Base-by-base conservation (phyloP, 179 eudicot species). In the Patellifolia procumbens region DNA sequence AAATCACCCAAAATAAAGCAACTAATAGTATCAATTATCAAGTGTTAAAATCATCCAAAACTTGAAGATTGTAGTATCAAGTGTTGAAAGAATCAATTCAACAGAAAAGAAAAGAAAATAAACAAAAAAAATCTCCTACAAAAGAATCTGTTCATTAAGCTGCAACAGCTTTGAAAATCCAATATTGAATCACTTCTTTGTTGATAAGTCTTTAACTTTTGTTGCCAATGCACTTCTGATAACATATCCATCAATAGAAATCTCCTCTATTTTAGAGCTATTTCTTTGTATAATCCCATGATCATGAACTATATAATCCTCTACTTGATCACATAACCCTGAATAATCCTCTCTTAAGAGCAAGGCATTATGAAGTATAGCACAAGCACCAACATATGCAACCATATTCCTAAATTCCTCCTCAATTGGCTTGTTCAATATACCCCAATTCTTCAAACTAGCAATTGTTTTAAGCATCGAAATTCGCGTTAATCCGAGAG, bases 361-460 rank as follows among this genome's bases (percentile, higher is more conserved):
- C 91, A 94, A 75, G 32, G 87, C 93, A 81, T 94, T 94, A 56
- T 94, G 98, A 72, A 94, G 87, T 43, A 94, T 94, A 10, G 94
- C 88, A 79, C 98, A 94, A 48, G 96, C 93, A 73, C 96, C 98
- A 71, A 94, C 80, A 74, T 85, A 92, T 24, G 92, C 96, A 74
- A 94, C 97, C 4, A 79, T 89, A 46, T 78, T 81, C 84, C 87
- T 90, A 16, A 78, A 72, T 58, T 87, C 94, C 24, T 83, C 92
- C 37, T 94, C 86, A 9, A 92, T 81, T 0, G 89, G 88, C 79
- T 68, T 87, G 22, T 78, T 84, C 84, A 94, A 66, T 73, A 91
- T 84, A 52, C 97, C 96, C 98, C 98, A 94, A 62, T 61, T 85
- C 89, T 61, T 92, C 90, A 94, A 84, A 82, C 97, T 94, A 31